Percentiles rank a stretch among this genome's conserved stretches.
Evolutionary conservation across 257 asterid species (phyloP).

Genomic region (Cynanchum wilfordii): DNA sequence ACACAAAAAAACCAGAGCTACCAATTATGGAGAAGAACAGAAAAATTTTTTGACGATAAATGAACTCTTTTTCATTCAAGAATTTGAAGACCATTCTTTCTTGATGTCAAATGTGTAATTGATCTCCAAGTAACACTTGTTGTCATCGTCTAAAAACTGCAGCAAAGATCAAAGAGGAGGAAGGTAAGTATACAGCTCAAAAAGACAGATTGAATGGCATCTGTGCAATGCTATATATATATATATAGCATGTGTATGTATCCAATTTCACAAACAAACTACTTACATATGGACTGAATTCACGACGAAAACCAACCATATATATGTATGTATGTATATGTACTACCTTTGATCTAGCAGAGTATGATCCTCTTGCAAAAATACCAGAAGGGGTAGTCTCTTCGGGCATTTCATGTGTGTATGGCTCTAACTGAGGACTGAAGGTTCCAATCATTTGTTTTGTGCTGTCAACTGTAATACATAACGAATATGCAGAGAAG

Average conservation of each 20-base stretch:
- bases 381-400: conserved; percentile 94
- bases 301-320: no score
- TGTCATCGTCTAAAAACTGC: conserved; percentile 92
- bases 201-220: neutral
- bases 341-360: conserved; percentile 81
- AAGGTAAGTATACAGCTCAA: neutral
- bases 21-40: neutral
- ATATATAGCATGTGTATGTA: no score
- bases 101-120: conserved; percentile 86
- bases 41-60: conserved; percentile 15
- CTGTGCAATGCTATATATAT: no score
- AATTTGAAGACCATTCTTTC: conserved; percentile 70
- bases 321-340: no score
- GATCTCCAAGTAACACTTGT: conserved; percentile 91
- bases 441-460: conserved; percentile 97
- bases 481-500: conserved; percentile 1
- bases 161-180: neutral
- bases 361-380: conserved; percentile 86
- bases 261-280: no score
- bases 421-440: conserved; percentile 90
- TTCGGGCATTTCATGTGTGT: conserved; percentile 83
- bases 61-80: neutral
- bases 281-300: no score
- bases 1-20: conserved; percentile 9
- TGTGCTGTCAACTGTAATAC: conserved; percentile 67